phyloP scores from a whole-genome alignment of 148 eudicot species.

The Pharnaceum exiguum region DNA sequence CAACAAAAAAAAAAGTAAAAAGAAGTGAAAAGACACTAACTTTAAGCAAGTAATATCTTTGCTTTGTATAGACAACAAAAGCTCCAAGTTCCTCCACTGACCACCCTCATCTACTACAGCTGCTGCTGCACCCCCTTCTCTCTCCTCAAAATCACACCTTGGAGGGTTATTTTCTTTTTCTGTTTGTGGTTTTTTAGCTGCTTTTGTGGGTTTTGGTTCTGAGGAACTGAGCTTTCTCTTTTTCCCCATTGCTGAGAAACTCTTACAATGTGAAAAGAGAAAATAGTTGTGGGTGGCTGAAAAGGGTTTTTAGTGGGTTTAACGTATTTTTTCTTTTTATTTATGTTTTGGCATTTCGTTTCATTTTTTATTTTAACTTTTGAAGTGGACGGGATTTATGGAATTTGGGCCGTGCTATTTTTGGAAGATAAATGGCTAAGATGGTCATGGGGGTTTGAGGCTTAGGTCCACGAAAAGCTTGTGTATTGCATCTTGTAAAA shows the following conservation, averaged over 20 bases:
- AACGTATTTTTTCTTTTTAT: too few species aligned
- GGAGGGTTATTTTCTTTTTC: neutral
- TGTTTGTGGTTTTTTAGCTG: neutral
- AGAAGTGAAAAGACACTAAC: slow-evolving; percentile 28
- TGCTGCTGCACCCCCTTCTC: slow-evolving; percentile 3
- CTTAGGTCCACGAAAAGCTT: too few species aligned
- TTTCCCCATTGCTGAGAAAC: slow-evolving; percentile 24
- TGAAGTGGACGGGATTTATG: too few species aligned
- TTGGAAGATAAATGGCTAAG: too few species aligned
- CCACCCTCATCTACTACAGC: slow-evolving; percentile 2
- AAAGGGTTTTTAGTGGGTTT: too few species aligned
- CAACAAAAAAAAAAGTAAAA: neutral
- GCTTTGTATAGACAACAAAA: slow-evolving; percentile 48
- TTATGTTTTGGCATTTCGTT: too few species aligned
- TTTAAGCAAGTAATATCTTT: slow-evolving; percentile 26
- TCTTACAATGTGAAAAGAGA: too few species aligned
- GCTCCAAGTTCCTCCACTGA: slow-evolving; percentile 74
- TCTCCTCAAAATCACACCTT: slow-evolving; percentile 4
- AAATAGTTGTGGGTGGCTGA: too few species aligned
- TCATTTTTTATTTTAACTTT: too few species aligned
- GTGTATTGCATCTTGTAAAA: too few species aligned
- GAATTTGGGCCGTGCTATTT: too few species aligned
- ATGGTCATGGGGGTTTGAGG: too few species aligned
- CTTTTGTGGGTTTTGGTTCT: slow-evolving; percentile 12
- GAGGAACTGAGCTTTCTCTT: slow-evolving; percentile 19